phyloP scores from a whole-genome alignment of 306 rosid species.

The Aeschynomene evenia region DNA sequence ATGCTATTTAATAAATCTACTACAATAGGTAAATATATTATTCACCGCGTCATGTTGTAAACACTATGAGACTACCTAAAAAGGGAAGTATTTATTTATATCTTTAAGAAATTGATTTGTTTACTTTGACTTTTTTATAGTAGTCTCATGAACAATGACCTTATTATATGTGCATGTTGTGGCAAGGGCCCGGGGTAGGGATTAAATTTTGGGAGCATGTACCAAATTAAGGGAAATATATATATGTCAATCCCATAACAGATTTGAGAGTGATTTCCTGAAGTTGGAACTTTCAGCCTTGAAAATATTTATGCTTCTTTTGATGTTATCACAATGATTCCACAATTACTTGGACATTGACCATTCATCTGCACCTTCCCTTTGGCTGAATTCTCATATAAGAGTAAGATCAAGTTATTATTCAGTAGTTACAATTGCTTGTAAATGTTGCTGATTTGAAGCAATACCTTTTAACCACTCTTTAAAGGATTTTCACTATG shows the following conservation, averaged over 20 bases:
- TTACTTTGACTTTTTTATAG: neutral
- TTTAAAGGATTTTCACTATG: neutral
- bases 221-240: neutral
- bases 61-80: no score
- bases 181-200: neutral
- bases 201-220: neutral
- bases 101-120: neutral
- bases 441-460: neutral
- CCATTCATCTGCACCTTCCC: neutral
- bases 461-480: constrained; percentile 8
- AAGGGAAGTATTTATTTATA: neutral
- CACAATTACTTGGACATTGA: neutral
- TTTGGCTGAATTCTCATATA: neutral
- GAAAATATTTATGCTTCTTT: neutral
- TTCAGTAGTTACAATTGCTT: neutral
- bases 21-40: no score
- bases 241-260: neutral
- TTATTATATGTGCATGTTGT: neutral
- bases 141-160: neutral
- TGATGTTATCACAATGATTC: neutral
- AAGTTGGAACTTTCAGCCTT: neutral
- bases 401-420: neutral
- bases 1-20: no score
- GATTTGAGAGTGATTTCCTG: neutral
- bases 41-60: no score